Base-by-base conservation (phyloP, 1,284 basidiomycete genomes). In the Rhodotorula sp. region DNA sequence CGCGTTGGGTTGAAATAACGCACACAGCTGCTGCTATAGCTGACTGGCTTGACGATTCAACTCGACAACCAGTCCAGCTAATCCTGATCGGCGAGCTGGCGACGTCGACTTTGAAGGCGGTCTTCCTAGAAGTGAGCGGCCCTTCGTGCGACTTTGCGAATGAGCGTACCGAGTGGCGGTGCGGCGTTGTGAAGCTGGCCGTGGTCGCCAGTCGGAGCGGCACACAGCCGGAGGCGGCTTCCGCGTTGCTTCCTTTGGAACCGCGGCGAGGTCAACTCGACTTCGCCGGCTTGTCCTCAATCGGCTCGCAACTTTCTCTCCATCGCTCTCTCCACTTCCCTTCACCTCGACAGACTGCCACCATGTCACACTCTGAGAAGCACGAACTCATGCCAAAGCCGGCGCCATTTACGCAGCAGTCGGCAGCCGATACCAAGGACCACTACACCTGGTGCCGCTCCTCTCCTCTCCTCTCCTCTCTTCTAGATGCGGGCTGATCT, bases 361-460 rank as follows among this genome's bases (percentile, higher is more conserved):
- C 22, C 11, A 52, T 57, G 46, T 32, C 36, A 44, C 39, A 44
- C 39, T 44, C 39, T 19, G 32, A 30, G 20, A 49, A 34, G 10
- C 46, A 54, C 30, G 19, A 10, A 2, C 22, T 27, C 22, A 20
- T 34, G 19, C 30, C 29, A 2, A 27, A 52, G 1, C 34, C 39
- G 17, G 30, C 19, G 15, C 47, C 56, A 44, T 66, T 61, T 58
- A n/a, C 22, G 20, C 62, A 68, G 29, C 56, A 39, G 10, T 64
- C 61, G 1, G 68, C 68, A 0, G 36, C 47, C 4, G 68, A 70
- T 36, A 20, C 49, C 7, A 63, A 66, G 53, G 57, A 60, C 13
- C 68, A 70, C 57, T 70, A 70, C 59, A 66, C 60, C 10, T 34
- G 27, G 68, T 66, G 1, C n/a, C 19, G 29, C 46, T 29, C 30